These are phyloP conservation scores for Psilocybe cubensis DNA, from an alignment of 768 basidiomycete genomes.

Conservation along the genomic window DNA sequence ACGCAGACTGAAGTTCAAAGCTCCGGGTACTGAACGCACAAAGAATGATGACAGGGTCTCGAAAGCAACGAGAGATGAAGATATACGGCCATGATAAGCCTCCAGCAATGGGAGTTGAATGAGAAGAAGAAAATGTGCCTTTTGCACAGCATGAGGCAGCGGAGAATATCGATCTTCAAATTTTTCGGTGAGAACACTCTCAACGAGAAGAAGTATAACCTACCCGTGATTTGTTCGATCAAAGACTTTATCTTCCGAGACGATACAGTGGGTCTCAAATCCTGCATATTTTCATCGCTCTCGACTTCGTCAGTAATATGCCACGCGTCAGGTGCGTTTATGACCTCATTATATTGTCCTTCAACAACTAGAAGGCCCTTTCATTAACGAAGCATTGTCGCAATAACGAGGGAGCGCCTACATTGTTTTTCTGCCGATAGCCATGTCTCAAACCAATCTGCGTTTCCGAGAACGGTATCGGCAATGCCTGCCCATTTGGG, in stretches of 20 bases:
- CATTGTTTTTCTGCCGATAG: slow-evolving; percentile 87
- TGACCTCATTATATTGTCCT: slow-evolving; percentile 84
- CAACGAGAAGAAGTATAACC: slow-evolving; percentile 13
- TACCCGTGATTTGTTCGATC: slow-evolving; percentile 91
- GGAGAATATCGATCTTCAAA: slow-evolving; percentile 86
- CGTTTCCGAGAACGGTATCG: slow-evolving; percentile 77
- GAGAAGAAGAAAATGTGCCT: slow-evolving; percentile 79
- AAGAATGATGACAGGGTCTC: slow-evolving; percentile 89
- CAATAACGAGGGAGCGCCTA: slow-evolving; percentile 40
- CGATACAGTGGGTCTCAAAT: slow-evolving; percentile 77
- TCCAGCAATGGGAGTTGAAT: slow-evolving; percentile 88
- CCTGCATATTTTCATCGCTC: slow-evolving; percentile 41
- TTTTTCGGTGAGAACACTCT: background rate
- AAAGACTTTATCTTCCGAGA: slow-evolving; percentile 83
- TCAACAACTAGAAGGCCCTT: slow-evolving; percentile 67
- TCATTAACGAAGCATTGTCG: background rate
- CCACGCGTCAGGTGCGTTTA: slow-evolving; percentile 86
- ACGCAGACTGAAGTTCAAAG: slow-evolving; percentile 57
- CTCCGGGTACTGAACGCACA: slow-evolving; percentile 91
- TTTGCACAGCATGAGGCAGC: slow-evolving; percentile 76
- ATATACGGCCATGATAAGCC: slow-evolving; percentile 76
- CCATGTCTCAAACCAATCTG: slow-evolving; percentile 94
- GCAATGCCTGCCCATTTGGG: slow-evolving; percentile 76
- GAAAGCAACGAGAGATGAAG: slow-evolving; percentile 89
- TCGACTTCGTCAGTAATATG: slow-evolving; percentile 65